Percentiles rank a stretch among this genome's conserved stretches.
These are phyloP conservation scores for Pythium insidiosum DNA, from an alignment of 352 stramenopile species.

Conservation along the genomic window DNA sequence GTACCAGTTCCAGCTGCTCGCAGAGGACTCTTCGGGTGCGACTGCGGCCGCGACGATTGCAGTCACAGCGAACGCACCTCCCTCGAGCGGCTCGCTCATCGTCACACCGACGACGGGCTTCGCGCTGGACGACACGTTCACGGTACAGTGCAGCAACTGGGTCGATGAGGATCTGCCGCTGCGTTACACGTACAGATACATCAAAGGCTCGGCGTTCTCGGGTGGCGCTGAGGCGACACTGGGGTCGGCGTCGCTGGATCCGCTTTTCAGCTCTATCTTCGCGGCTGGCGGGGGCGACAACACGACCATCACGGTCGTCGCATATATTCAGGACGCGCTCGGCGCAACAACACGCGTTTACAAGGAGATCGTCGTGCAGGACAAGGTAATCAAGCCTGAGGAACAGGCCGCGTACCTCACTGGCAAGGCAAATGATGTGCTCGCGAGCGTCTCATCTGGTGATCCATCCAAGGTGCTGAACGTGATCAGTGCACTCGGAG, in stretches of 20 bases:
- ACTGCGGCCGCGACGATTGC: conserved; percentile 30
- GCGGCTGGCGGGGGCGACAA: conserved; percentile 46
- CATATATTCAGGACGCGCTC: conserved; percentile 48
- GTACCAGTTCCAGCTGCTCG: conserved; percentile 47
- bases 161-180: conserved; percentile 59
- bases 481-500: conserved; percentile 49
- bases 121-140: conserved; percentile 46
- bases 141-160: conserved; percentile 40
- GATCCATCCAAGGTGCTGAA: conserved; percentile 58
- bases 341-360: conserved; percentile 35
- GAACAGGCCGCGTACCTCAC: conserved; percentile 45
- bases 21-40: conserved; percentile 30
- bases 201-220: conserved; percentile 39
- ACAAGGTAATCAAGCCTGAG: conserved; percentile 26
- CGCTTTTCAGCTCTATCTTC: conserved; percentile 42
- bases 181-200: conserved; percentile 71
- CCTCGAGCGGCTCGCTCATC: conserved; percentile 34
- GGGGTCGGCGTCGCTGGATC: conserved; percentile 38
- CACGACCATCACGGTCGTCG: conserved; percentile 50
- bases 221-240: conserved; percentile 41
- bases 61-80: conserved; percentile 38
- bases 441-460: conserved; percentile 36
- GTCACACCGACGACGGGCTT: conserved; percentile 34
- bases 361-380: conserved; percentile 41
- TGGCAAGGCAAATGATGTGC: conserved; percentile 39